Base-by-base conservation (phyloP, 257 asterid genomes). In the Nicotiana attenuata region DNA sequence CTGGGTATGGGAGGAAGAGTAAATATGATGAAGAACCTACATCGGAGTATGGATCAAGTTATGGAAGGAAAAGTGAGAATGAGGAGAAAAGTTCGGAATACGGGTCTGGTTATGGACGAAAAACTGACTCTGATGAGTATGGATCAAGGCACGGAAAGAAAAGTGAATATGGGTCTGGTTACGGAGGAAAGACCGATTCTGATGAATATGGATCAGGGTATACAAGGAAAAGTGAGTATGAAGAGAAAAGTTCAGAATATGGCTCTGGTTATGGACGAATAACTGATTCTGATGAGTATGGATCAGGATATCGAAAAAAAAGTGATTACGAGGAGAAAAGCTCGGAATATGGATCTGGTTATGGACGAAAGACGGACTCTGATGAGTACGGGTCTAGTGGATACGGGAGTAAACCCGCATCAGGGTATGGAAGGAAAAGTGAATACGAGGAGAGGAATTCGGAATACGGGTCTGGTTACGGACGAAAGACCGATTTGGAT, bases 41-140 rank as follows among this genome's bases (percentile, higher is more conserved):
- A 10, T 76, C 81, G 8, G 82, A 50, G 26, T 88, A 77, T 35
- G 90, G 85, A 28, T 82, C 89, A 63, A 89, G 85, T 16, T 86
- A 86, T 47, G 90, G 82, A 2, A 73, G 89, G 81, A 83, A 71
- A 53, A 76, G 41, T 10, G 93, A 80, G 5, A 65, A 80, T 13
- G 89, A 83, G 59, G 31, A 78, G 56, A 77, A 85, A 53, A 83
- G 31, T 11, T 59, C 82, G 2, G 82, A 69, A 13, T 85, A 83
- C 17, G 86, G 65, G 11, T 65, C 85, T 38, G 90, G 87, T 0
- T 64, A 78, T 68, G 88, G 87, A 26, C 53, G 85, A 28, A 85
- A 78, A 31, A 71, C 84, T 1, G 84, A 50, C 13, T 82, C 38
- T 73, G 15, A 50, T n/a, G 78, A 68, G 20, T 78, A 84, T 19